Percentiles rank a stretch among this genome's conserved stretches.
phyloP scores from a whole-genome alignment of 805 yeast genomes.

The Ogataea chonburiensis region DNA sequence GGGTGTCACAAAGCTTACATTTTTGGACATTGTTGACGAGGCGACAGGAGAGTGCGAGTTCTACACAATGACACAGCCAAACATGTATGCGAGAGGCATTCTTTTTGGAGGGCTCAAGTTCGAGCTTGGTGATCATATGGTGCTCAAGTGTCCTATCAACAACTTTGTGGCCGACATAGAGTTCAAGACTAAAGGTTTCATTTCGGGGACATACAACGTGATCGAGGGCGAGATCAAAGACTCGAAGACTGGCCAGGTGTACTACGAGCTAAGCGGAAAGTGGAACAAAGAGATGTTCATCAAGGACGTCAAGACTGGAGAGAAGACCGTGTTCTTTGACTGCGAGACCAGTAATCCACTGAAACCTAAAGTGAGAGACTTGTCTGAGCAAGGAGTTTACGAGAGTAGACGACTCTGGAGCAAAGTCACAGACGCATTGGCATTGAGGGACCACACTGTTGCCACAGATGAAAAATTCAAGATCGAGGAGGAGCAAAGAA shows the following conservation, averaged over 20 bases:
- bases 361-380: conserved; percentile 72
- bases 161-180: conserved; percentile 78
- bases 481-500: conserved; percentile 86
- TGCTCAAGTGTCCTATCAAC: conserved; percentile 59
- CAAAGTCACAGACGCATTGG: conserved; percentile 78
- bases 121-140: conserved; percentile 90
- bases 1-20: conserved; percentile 71
- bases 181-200: conserved; percentile 92
- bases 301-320: conserved; percentile 45
- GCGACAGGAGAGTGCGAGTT: conserved; percentile 53
- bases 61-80: conserved; percentile 90
- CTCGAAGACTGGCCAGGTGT: conserved; percentile 46
- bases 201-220: conserved; percentile 87
- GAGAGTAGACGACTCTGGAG: conserved; percentile 87
- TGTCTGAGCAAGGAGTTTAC: conserved; percentile 72
- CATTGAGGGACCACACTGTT: conserved; percentile 67
- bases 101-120: conserved; percentile 85
- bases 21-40: conserved; percentile 55
- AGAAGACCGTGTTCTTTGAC: conserved; percentile 54
- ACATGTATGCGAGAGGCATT: conserved; percentile 91
- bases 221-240: conserved; percentile 72
- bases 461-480: conserved; percentile 89
- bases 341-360: conserved; percentile 52
- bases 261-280: conserved; percentile 77
- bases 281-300: conserved; percentile 88